Conservation (phyloP, 352 stramenopile genomes). For the Globisporangium heterothallicum region DNA sequence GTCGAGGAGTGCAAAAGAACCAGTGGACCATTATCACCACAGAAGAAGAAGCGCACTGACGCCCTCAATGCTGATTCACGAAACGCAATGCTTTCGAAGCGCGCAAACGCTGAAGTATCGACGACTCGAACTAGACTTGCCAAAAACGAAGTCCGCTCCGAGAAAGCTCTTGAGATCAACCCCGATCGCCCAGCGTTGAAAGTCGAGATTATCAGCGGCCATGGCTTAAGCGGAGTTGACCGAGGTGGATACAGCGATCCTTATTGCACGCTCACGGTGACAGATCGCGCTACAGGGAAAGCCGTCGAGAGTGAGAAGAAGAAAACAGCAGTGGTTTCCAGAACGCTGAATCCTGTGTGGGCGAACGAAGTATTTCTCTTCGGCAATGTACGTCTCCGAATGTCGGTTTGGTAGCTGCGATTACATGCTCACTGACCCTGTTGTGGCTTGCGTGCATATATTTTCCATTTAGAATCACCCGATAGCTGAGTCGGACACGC, state of each 20-base stretch:
- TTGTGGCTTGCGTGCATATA: background rate
- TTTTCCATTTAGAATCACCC: constrained; percentile 31
- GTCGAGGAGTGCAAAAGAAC: constrained; percentile 52
- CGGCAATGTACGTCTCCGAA: constrained; percentile 37
- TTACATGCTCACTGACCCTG: background rate
- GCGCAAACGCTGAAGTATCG: constrained; percentile 51
- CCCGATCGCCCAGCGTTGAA: constrained; percentile 32
- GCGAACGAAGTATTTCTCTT: constrained; percentile 56
- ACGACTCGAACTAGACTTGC: constrained; percentile 40
- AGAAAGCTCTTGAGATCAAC: constrained; percentile 27
- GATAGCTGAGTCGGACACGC: constrained; percentile 30
- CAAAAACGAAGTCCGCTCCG: constrained; percentile 57
- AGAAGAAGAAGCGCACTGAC: constrained; percentile 43
- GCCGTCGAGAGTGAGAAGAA: constrained; percentile 61
- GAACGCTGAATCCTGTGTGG: constrained; percentile 72
- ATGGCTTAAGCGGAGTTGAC: constrained; percentile 51
- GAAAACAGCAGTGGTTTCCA: constrained; percentile 54
- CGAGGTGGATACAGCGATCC: constrained; percentile 67
- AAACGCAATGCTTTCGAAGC: constrained; percentile 42
- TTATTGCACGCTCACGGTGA: constrained; percentile 64
- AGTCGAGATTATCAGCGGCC: constrained; percentile 55
- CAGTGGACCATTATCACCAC: constrained; percentile 34
- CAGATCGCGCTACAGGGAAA: constrained; percentile 40
- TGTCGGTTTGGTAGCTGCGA: background rate
- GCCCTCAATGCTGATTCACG: constrained; percentile 27